phyloP scores from a whole-genome alignment of 1,139 yeast species.

The Sugiyamaella grinbergsii region DNA sequence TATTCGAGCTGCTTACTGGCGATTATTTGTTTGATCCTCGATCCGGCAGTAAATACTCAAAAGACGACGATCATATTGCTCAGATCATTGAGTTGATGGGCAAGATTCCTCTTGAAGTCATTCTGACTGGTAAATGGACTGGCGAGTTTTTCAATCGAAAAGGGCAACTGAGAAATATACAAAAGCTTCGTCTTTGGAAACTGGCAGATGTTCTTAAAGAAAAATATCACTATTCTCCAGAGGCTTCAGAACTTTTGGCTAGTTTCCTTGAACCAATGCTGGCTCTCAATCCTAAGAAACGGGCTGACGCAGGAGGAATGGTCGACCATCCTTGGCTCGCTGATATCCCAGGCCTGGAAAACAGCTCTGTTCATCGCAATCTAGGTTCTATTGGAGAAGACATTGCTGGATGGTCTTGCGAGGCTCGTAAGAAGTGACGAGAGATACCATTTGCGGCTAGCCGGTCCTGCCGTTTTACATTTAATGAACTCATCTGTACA shows the following conservation, averaged over 20 bases:
- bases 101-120: constrained; percentile 54
- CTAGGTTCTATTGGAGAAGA: constrained; percentile 70
- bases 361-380: constrained; percentile 53
- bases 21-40: constrained; percentile 85
- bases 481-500: constrained; percentile 12
- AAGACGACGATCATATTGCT: constrained; percentile 86
- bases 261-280: constrained; percentile 76
- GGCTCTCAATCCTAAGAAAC: constrained; percentile 60
- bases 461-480: constrained; percentile 9
- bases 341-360: constrained; percentile 62
- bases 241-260: constrained; percentile 58
- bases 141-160: constrained; percentile 57
- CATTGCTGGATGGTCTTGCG: constrained; percentile 69
- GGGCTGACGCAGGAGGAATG: constrained; percentile 85
- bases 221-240: constrained; percentile 64
- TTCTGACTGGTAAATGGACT: constrained; percentile 57
- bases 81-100: constrained; percentile 79
- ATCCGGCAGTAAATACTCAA: constrained; percentile 59
- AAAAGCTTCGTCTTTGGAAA: constrained; percentile 68
- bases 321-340: constrained; percentile 75
- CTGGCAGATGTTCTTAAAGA: constrained; percentile 66
- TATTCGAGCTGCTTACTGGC: constrained; percentile 80
- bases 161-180: constrained; percentile 58
- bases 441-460: constrained; percentile 2
- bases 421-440: constrained; percentile 35